Evolutionary conservation across 495 filamentous ascomycete genomes (phyloP), one percentile per base, ranked within the genome.

Genomic region (Staphylotrichum longicolle): DNA sequence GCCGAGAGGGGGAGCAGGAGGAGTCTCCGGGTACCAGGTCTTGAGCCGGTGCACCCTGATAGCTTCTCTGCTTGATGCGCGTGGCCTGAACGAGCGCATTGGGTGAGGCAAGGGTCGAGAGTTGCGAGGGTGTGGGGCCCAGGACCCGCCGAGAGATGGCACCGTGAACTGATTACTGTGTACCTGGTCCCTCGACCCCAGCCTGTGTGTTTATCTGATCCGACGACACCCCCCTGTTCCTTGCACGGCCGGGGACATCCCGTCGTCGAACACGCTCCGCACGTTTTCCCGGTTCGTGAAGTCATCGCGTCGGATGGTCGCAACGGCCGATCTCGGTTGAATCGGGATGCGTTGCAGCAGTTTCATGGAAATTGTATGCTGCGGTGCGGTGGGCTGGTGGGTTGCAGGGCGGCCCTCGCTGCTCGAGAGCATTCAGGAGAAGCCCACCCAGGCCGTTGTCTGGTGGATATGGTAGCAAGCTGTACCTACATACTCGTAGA

Each of bases 161-260:
- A 56, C 53, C 37, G 53, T 56, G 30, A 7, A 32, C 8, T 8
- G 27, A 33, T 12, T 32, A 56, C 53, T 56, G 53, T 56, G 40
- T 56, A 56, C 53, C 8, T 39, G 14, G 4, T 3, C 1, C 10
- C 40, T 34, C 53, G 4, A 14, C 11, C 44, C 2, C 9, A 7
- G 45, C 42, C 2, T 32, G 54, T 8, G 27, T 34, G 27, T 14
- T 56, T 56, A 58, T 58, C 55, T 47, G 55, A 58, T 58, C 42
- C 41, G 39, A 8, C 32, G 27, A 32, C 10, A 5, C 27, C 32
- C 15, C 54, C 40, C 42, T 33, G 9, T 11, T 12, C 42, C 42
- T 11, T 45, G 20, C 20, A 27, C 20, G 20, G 20, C 20, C 20
- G 20, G 20, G 20, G 20, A 27, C 20, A 27, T 27, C 20, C 20